These are phyloP conservation scores for Hymenochaete sp. DNA, from an alignment of 1,284 basidiomycete genomes.

Conservation along the genomic window DNA sequence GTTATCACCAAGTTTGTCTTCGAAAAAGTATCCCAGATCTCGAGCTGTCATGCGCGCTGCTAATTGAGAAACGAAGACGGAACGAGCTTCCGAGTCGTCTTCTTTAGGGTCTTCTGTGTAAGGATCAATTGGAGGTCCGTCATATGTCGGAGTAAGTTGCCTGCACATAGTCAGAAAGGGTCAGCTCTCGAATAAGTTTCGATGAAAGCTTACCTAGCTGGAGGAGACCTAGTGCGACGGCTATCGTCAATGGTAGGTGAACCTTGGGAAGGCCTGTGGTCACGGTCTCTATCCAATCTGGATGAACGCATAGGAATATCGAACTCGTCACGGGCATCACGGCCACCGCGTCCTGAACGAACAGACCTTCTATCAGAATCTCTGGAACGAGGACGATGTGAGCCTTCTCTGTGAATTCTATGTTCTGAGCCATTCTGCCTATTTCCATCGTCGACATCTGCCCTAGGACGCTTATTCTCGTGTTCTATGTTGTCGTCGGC, in stretches of 20 bases:
- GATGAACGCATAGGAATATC: constrained; percentile 39
- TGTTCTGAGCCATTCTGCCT: constrained; percentile 30
- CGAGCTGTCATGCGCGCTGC: constrained; percentile 90
- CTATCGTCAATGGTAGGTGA: constrained; percentile 20
- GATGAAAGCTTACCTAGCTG: background rate
- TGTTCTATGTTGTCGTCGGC: constrained; percentile 50
- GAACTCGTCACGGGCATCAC: constrained; percentile 51
- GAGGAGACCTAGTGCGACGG: background rate
- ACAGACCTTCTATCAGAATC: constrained; percentile 43
- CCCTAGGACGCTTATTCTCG: constrained; percentile 49
- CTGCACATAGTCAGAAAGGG: background rate
- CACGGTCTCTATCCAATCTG: constrained; percentile 32
- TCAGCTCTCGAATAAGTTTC: background rate
- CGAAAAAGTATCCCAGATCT: constrained; percentile 97
- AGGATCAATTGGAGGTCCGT: constrained; percentile 66
- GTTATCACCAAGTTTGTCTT: constrained; percentile 88
- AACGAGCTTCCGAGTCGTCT: constrained; percentile 91
- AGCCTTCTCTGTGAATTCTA: constrained; percentile 36
- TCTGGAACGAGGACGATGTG: constrained; percentile 45
- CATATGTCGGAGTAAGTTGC: background rate
- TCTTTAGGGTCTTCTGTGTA: constrained; percentile 67
- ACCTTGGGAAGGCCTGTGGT: constrained; percentile 26
- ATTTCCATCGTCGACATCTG: constrained; percentile 36
- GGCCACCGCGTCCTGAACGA: constrained; percentile 26
- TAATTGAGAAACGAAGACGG: constrained; percentile 97